These are phyloP conservation scores for Scedosporium apiospermum DNA, from an alignment of 2,329 filamentous ascomycete genomes.

Conservation along the genomic window DNA sequence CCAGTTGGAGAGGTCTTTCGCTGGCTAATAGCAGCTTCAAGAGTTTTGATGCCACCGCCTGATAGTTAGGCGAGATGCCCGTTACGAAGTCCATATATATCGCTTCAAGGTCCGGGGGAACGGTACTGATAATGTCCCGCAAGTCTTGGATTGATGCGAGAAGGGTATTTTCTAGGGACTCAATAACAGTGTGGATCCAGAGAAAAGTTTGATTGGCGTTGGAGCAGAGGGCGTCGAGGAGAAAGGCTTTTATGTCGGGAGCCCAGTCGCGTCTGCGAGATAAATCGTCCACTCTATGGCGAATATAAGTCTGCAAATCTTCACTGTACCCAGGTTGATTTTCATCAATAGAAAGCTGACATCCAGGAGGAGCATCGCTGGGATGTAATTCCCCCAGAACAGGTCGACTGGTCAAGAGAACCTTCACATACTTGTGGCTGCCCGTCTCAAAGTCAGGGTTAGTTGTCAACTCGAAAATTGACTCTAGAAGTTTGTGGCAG, in stretches of 20 bases:
- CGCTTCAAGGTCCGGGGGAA: conserved; percentile 19
- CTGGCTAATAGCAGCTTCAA: conserved; percentile 23
- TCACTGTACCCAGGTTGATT: conserved; percentile 12
- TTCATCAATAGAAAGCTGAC: conserved; percentile 15
- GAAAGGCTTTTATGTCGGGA: conserved; percentile 15
- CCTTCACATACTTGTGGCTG: conserved; percentile 18
- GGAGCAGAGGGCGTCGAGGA: conserved; percentile 18
- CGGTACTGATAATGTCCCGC: conserved; percentile 18
- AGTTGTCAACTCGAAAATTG: conserved; percentile 14
- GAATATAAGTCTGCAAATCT: conserved; percentile 23
- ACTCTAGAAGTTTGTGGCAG: conserved; percentile 15
- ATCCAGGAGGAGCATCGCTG: conserved; percentile 1
- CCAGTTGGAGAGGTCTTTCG: conserved; percentile 20
- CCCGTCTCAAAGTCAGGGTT: conserved; percentile 7
- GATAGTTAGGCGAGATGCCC: conserved; percentile 15
- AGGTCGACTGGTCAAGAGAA: conserved; percentile 22
- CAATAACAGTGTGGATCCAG: conserved; percentile 26
- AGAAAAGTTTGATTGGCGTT: conserved; percentile 26
- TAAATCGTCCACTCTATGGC: conserved; percentile 20
- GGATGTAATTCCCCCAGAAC: conserved; percentile 11
- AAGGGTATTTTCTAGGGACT: conserved; percentile 19
- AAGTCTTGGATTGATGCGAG: conserved; percentile 17
- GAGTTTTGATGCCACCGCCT: conserved; percentile 17
- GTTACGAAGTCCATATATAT: conserved; percentile 22
- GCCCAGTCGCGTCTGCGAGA: conserved; percentile 15